phyloP scores from a whole-genome alignment of 2,329 filamentous ascomycete species.

The Verticillium nonalfalfae region DNA sequence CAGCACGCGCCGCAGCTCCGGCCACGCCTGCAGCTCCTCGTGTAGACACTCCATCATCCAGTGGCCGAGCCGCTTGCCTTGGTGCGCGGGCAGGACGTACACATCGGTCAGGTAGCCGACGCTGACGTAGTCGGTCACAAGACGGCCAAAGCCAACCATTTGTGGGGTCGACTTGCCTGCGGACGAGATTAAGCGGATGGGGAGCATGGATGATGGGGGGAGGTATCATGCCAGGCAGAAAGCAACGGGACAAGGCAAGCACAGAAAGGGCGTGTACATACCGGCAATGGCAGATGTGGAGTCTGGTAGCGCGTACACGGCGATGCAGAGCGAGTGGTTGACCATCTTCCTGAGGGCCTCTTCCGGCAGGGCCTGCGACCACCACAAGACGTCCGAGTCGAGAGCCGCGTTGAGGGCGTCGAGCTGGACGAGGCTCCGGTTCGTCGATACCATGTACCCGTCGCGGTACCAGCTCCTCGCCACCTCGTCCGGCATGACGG shows the following conservation, averaged over 20 bases:
- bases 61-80: constrained; percentile 54
- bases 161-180: constrained; percentile 17
- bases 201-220: not conserved
- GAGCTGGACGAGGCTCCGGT: constrained; percentile 47
- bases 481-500: constrained; percentile 9
- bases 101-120: constrained; percentile 49
- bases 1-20: constrained; percentile 52
- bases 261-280: constrained; percentile 3
- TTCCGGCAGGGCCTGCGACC: constrained; percentile 47
- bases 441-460: constrained; percentile 55
- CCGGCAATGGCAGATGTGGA: constrained; percentile 24
- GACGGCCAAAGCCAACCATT: constrained; percentile 31
- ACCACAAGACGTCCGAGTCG: constrained; percentile 52
- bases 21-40: constrained; percentile 49
- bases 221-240: constrained; percentile 4
- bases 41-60: constrained; percentile 59
- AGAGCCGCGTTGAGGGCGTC: constrained; percentile 49
- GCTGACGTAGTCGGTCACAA: constrained; percentile 12
- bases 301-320: constrained; percentile 39
- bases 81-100: constrained; percentile 54
- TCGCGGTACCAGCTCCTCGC: constrained; percentile 41
- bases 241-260: too few relatives aligned
- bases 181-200: not conserved
- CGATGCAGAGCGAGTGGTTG: constrained; percentile 53
- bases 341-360: constrained; percentile 43